Conservation (phyloP, 164 flowering plant species). For the Magnolia changhungtana region DNA sequence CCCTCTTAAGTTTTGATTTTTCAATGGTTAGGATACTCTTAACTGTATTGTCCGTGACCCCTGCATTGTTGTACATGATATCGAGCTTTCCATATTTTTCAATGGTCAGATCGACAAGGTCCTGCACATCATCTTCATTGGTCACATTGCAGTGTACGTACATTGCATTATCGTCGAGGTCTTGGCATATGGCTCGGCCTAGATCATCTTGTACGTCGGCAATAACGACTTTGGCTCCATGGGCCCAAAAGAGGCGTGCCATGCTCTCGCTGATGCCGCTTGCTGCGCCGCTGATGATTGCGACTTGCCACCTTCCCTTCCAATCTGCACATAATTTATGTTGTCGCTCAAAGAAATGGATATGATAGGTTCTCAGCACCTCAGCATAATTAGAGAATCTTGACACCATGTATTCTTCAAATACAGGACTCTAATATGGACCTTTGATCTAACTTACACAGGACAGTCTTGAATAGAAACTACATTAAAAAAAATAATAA, state of each 20-base stretch:
- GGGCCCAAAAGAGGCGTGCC: slow-evolving; percentile 31
- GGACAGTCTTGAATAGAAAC: no score
- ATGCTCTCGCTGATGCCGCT: slow-evolving; percentile 49
- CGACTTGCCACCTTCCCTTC: slow-evolving; percentile 57
- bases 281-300: slow-evolving; percentile 55
- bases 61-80: slow-evolving; percentile 34
- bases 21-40: background rate
- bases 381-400: no score
- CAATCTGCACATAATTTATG: slow-evolving; percentile 22
- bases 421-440: no score
- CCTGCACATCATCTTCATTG: slow-evolving; percentile 9
- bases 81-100: slow-evolving; percentile 26
- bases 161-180: slow-evolving; percentile 1
- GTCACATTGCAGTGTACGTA: slow-evolving; percentile 22
- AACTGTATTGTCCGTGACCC: background rate
- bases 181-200: slow-evolving; percentile 11
- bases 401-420: no score
- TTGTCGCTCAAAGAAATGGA: no score
- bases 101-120: slow-evolving; percentile 14
- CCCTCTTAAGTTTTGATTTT: slow-evolving; percentile 6
- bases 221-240: slow-evolving; percentile 52
- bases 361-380: no score
- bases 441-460: no score
- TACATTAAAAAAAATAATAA: no score
- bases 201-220: slow-evolving; percentile 47